A percentile compares a stretch with the other conserved stretches of the same genome.
These are phyloP conservation scores for Zygosaccharomyces bisporus DNA, from an alignment of 805 yeast species.

Conservation along the genomic window DNA sequence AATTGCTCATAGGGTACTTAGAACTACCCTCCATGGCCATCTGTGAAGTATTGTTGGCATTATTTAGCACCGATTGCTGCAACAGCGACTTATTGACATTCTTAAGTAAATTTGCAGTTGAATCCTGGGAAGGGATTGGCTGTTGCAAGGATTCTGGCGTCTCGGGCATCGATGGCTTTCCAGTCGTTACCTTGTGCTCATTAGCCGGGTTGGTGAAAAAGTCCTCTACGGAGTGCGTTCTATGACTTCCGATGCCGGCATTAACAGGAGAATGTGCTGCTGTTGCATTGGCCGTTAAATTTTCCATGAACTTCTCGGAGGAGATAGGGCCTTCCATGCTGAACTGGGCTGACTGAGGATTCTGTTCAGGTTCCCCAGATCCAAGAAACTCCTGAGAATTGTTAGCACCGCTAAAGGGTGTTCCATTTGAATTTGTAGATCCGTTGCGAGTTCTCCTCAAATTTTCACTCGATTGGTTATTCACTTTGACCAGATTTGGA, in stretches of 20 bases:
- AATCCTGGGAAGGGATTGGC: constrained; percentile 16
- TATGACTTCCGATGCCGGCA: constrained; percentile 21
- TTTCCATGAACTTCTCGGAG: constrained; percentile 35
- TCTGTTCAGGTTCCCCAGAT: constrained; percentile 12
- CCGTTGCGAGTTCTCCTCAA: constrained; percentile 22
- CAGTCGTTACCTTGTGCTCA: constrained; percentile 14
- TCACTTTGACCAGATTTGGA: constrained; percentile 25
- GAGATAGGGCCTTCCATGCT: constrained; percentile 21
- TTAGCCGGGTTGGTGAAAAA: constrained; percentile 41
- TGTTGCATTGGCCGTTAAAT: constrained; percentile 38
- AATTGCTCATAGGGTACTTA: constrained; percentile 10
- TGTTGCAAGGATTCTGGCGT: constrained; percentile 13
- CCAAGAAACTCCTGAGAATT: constrained; percentile 16
- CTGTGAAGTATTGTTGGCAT: constrained; percentile 16
- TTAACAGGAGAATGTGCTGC: constrained; percentile 24
- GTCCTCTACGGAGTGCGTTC: constrained; percentile 47
- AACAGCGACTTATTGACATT: constrained; percentile 30
- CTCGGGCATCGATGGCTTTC: constrained; percentile 14
- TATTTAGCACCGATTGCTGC: constrained; percentile 25
- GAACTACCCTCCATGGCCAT: constrained; percentile 23
- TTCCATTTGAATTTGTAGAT: constrained; percentile 24
- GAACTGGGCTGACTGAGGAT: constrained; percentile 10
- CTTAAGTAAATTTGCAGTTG: constrained; percentile 28
- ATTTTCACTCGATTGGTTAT: constrained; percentile 14
- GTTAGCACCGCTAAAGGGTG: constrained; percentile 21